Percentiles rank a stretch among this genome's conserved stretches.
These are phyloP conservation scores for Nicotiana obtusifolia DNA, from an alignment of 257 asterid genomes.

Conservation along the genomic window DNA sequence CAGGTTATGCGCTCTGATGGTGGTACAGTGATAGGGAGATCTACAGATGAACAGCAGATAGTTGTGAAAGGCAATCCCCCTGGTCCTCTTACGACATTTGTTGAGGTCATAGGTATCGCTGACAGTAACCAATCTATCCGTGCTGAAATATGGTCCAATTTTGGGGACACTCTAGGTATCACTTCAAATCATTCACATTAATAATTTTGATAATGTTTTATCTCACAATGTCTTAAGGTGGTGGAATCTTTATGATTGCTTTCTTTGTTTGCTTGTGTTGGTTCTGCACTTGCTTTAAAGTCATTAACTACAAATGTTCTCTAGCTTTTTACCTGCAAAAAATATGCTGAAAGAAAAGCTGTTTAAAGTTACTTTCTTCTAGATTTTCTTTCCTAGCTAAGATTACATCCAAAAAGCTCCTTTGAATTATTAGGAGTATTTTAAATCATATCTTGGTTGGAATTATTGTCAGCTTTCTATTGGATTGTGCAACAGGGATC, in stretches of 20 bases:
- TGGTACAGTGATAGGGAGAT: constrained; percentile 62
- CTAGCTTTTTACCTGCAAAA: not conserved
- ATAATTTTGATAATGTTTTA: not conserved
- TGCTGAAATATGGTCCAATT: constrained; percentile 79
- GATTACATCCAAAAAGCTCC: not conserved
- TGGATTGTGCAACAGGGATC: not conserved
- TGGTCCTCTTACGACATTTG: constrained; percentile 55
- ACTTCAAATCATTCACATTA: not conserved
- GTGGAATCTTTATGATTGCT: not conserved
- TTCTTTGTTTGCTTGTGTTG: not conserved
- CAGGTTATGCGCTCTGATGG: constrained; percentile 75
- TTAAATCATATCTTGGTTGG: not conserved
- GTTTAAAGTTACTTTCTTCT: not conserved
- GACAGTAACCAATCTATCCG: constrained; percentile 57
- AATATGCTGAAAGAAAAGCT: not conserved
- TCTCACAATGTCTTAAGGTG: not conserved
- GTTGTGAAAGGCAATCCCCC: constrained; percentile 66
- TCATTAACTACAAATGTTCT: not conserved
- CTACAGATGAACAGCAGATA: constrained; percentile 78
- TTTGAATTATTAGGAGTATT: not conserved
- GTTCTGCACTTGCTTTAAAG: not conserved
- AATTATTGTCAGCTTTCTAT: not conserved
- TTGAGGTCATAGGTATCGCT: constrained; percentile 90
- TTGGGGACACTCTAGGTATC: constrained; percentile 73
- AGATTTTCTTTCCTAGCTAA: not conserved